phyloP scores from a whole-genome alignment of 2,329 filamentous ascomycete species.

The Fusarium solani-melongenae region DNA sequence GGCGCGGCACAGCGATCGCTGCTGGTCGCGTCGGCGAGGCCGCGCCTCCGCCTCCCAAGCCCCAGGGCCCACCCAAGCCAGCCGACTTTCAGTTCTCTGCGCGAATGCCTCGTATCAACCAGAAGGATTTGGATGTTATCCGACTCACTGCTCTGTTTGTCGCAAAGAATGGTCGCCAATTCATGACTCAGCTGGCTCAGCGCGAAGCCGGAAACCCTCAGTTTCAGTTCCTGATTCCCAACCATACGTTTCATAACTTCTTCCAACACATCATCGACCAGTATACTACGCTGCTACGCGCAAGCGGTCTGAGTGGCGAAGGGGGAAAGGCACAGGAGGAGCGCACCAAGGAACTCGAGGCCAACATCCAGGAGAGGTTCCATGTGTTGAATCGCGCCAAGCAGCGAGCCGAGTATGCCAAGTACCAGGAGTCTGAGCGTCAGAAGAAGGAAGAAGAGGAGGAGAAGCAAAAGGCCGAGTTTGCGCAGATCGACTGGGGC shows the following conservation, averaged over 20 bases:
- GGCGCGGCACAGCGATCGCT: constrained; percentile 81
- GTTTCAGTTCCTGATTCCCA: constrained; percentile 94
- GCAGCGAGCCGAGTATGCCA: constrained; percentile 87
- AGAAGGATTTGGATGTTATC: constrained; percentile 84
- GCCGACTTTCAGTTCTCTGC: constrained; percentile 93
- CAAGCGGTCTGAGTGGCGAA: constrained; percentile 73
- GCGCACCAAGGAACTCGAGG: constrained; percentile 77
- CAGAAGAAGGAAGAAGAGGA: constrained; percentile 89
- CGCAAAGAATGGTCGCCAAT: constrained; percentile 90
- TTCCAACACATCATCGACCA: constrained; percentile 94
- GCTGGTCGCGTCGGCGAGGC: constrained; percentile 78
- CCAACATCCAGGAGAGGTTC: constrained; percentile 82
- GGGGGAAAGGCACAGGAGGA: constrained; percentile 77
- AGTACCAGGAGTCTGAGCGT: constrained; percentile 86
- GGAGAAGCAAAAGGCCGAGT: constrained; percentile 79
- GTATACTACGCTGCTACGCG: constrained; percentile 82
- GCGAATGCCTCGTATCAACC: constrained; percentile 96
- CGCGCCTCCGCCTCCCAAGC: constrained; percentile 67
- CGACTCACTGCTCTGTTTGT: constrained; percentile 89
- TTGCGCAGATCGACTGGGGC: constrained; percentile 96
- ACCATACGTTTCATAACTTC: constrained; percentile 96
- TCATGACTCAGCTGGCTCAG: constrained; percentile 90
- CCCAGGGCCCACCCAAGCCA: constrained; percentile 85
- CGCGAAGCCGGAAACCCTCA: constrained; percentile 91
- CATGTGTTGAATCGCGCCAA: constrained; percentile 83